Percentiles rank a stretch among this genome's conserved stretches.
phyloP scores from a whole-genome alignment of 495 filamentous ascomycete genomes.

The Aspergillus bertholletiae region DNA sequence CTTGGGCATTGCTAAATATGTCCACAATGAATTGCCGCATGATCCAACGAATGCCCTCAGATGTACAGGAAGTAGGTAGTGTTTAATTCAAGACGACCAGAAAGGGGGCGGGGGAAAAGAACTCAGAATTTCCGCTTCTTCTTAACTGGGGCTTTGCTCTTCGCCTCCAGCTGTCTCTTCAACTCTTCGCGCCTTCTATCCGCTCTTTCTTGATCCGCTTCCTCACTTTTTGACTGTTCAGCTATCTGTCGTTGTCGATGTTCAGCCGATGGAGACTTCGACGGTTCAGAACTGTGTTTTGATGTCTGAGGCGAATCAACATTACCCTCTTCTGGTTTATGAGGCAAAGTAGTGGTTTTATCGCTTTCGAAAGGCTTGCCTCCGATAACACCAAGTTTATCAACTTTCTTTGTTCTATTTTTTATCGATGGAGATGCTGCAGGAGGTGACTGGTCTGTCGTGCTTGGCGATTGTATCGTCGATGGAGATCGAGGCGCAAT shows the following conservation, averaged over 20 bases:
- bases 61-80: too few relatives aligned
- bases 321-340: neutral
- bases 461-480: neutral
- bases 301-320: neutral
- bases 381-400: slow-evolving; percentile 36
- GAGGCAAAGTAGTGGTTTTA: slow-evolving; percentile 4
- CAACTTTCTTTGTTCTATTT: slow-evolving; percentile 23
- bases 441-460: neutral
- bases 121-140: slow-evolving; percentile 66
- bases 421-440: slow-evolving; percentile 1
- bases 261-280: slow-evolving; percentile 15
- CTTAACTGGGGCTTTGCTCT: slow-evolving; percentile 57
- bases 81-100: too few relatives aligned
- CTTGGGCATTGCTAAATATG: too few relatives aligned
- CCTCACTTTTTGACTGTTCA: slow-evolving; percentile 28
- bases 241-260: neutral
- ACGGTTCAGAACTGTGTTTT: neutral
- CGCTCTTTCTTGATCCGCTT: slow-evolving; percentile 50
- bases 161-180: slow-evolving; percentile 61
- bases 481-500: slow-evolving; percentile 1
- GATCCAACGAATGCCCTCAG: too few relatives aligned
- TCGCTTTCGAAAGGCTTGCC: slow-evolving; percentile 21
- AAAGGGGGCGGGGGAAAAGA: too few relatives aligned
- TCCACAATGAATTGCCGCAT: too few relatives aligned
- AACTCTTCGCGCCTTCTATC: slow-evolving; percentile 61